phyloP scores from a whole-genome alignment of 768 basidiomycete species.

The Boletus eberwhitei region DNA sequence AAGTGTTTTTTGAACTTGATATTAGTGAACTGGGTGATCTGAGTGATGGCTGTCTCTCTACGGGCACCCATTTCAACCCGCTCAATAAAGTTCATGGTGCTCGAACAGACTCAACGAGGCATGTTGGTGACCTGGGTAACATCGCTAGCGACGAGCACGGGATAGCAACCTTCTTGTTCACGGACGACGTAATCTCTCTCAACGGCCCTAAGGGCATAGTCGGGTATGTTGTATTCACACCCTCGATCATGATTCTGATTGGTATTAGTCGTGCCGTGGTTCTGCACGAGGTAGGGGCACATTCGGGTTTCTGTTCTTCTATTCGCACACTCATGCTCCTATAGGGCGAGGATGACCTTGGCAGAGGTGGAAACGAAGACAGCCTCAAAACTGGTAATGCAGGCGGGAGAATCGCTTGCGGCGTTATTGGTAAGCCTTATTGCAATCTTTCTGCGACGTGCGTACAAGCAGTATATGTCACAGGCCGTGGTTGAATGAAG shows the following conservation, averaged over 20 bases:
- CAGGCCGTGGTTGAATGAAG: slow-evolving; percentile 21
- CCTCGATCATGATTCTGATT: background rate
- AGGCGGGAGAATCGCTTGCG: slow-evolving; percentile 74
- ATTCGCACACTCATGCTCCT: slow-evolving; percentile 6
- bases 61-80: slow-evolving; percentile 80
- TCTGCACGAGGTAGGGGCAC: slow-evolving; percentile 56
- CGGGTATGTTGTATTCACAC: slow-evolving; percentile 45
- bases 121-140: slow-evolving; percentile 79
- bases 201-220: slow-evolving; percentile 66
- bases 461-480: background rate
- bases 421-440: slow-evolving; percentile 59
- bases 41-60: slow-evolving; percentile 59
- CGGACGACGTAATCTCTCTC: slow-evolving; percentile 60
- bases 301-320: background rate
- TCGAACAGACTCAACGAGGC: slow-evolving; percentile 50
- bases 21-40: slow-evolving; percentile 52
- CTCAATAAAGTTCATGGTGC: slow-evolving; percentile 63
- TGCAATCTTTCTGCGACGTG: background rate
- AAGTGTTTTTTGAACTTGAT: slow-evolving; percentile 8
- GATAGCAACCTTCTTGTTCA: slow-evolving; percentile 52
- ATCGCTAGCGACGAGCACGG: slow-evolving; percentile 60
- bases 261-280: slow-evolving; percentile 61
- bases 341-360: slow-evolving; percentile 77
- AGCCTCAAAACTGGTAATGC: slow-evolving; percentile 79
- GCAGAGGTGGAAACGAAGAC: slow-evolving; percentile 62